phyloP scores from a whole-genome alignment of 1,139 yeast genomes.

The Yamadazyma epiphylla region DNA sequence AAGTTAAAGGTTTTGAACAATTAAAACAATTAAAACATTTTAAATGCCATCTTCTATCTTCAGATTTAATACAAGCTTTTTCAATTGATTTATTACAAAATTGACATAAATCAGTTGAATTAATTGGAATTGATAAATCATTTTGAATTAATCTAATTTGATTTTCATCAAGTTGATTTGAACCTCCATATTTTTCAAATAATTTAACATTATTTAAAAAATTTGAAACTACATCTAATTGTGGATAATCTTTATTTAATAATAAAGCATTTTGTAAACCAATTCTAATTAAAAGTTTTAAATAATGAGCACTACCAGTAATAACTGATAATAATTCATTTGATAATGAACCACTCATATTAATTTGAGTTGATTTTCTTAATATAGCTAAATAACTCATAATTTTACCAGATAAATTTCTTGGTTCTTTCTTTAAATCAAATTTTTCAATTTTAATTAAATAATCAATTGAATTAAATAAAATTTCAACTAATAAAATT shows the following conservation, averaged over 20 bases:
- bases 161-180: slow-evolving; percentile 9
- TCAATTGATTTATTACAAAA: slow-evolving; percentile 76
- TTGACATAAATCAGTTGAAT: slow-evolving; percentile 76
- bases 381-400: slow-evolving; percentile 75
- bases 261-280: slow-evolving; percentile 76
- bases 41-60: slow-evolving; percentile 79
- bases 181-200: slow-evolving; percentile 16
- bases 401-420: slow-evolving; percentile 75
- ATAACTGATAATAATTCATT: slow-evolving; percentile 69
- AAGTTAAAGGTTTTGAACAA: slow-evolving; percentile 35
- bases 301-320: slow-evolving; percentile 89
- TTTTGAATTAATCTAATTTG: slow-evolving; percentile 27
- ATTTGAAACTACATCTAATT: slow-evolving; percentile 59
- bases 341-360: slow-evolving; percentile 57
- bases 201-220: slow-evolving; percentile 46
- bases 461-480: slow-evolving; percentile 73
- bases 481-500: slow-evolving; percentile 68
- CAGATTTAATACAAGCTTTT: slow-evolving; percentile 64
- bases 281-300: slow-evolving; percentile 77
- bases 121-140: slow-evolving; percentile 43
- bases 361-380: slow-evolving; percentile 48
- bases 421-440: slow-evolving; percentile 65
- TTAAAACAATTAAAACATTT: slow-evolving; percentile 64
- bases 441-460: slow-evolving; percentile 7
- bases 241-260: slow-evolving; percentile 54